A percentile compares a stretch with the other conserved stretches of the same genome.
Evolutionary conservation across 2,329 filamentous ascomycete genomes (phyloP).

Genomic region (Paecilomyces dactylethromorphus): DNA sequence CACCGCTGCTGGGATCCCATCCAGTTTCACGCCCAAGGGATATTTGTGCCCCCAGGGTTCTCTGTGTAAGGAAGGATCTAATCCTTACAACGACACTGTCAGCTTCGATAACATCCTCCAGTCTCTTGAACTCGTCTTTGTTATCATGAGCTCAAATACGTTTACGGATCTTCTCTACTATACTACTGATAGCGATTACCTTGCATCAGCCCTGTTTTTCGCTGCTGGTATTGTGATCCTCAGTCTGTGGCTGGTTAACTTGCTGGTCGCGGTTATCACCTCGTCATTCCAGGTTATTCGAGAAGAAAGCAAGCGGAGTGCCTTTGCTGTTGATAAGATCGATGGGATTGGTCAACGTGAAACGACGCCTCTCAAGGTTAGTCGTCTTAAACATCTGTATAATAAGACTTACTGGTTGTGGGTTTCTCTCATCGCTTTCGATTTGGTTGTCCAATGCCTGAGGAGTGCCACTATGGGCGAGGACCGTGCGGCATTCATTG

Average conservation of each 20-base stretch:
- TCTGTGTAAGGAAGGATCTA: constrained; percentile 69
- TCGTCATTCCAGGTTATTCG: constrained; percentile 97
- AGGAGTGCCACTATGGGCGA: constrained; percentile 70
- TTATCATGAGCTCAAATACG: constrained; percentile 97
- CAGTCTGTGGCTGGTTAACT: constrained; percentile 92
- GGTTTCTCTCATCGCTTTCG: constrained; percentile 73
- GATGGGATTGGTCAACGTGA: constrained; percentile 40
- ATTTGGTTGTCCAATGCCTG: constrained; percentile 70
- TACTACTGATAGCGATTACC: constrained; percentile 84
- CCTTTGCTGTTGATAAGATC: constrained; percentile 73
- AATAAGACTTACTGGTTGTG: constrained; percentile 69
- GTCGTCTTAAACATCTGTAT: constrained; percentile 62
- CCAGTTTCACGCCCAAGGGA: constrained; percentile 58
- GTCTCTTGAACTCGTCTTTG: constrained; percentile 89
- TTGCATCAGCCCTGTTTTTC: constrained; percentile 73
- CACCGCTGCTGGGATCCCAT: constrained; percentile 47
- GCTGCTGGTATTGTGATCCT: constrained; percentile 74
- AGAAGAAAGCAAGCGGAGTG: constrained; percentile 90
- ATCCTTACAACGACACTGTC: constrained; percentile 77
- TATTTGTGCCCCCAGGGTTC: constrained; percentile 82
- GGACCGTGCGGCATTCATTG: constrained; percentile 57
- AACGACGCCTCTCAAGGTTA: constrained; percentile 21
- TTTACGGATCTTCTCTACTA: constrained; percentile 94
- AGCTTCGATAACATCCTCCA: constrained; percentile 94
- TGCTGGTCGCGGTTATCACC: constrained; percentile 93